phyloP scores from a whole-genome alignment of 805 yeast species.

The Starmerella bombicola region DNA sequence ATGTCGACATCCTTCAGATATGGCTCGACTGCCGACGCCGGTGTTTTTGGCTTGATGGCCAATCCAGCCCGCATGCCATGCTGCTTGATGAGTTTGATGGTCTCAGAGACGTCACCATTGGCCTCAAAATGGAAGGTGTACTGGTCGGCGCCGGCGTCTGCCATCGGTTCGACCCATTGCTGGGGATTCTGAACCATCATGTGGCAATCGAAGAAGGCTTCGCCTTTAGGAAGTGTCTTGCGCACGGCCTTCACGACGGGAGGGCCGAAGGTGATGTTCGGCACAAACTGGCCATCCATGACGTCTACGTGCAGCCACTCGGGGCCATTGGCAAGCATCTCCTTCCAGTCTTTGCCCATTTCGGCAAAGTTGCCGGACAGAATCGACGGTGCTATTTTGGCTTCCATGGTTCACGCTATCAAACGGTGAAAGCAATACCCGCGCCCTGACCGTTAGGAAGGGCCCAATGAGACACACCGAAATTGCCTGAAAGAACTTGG shows the following conservation, averaged over 20 bases:
- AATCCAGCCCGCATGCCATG: constrained; percentile 88
- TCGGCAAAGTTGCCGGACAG: constrained; percentile 82
- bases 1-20: constrained; percentile 70
- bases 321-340: constrained; percentile 65
- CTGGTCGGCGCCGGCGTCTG: constrained; percentile 88
- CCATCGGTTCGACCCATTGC: constrained; percentile 86
- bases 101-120: constrained; percentile 52
- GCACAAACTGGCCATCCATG: constrained; percentile 98
- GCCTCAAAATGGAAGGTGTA: constrained; percentile 95
- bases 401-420: constrained; percentile 5
- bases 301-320: constrained; percentile 98
- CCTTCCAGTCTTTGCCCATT: constrained; percentile 75
- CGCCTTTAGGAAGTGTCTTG: constrained; percentile 57
- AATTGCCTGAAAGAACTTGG: too few relatives aligned
- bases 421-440: too few relatives aligned
- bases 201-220: constrained; percentile 78
- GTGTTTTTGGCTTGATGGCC: constrained; percentile 88
- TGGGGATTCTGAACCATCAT: constrained; percentile 94
- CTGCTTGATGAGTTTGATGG: constrained; percentile 62
- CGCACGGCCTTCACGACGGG: constrained; percentile 74
- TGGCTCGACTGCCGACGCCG: constrained; percentile 68
- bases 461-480: too few relatives aligned
- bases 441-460: too few relatives aligned
- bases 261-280: constrained; percentile 88
- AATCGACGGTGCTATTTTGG: constrained; percentile 76